Evolutionary conservation across 805 yeast genomes (phyloP), one percentile per base, ranked within the genome.

Genomic region (Saccharomycopsis sp.): DNA sequence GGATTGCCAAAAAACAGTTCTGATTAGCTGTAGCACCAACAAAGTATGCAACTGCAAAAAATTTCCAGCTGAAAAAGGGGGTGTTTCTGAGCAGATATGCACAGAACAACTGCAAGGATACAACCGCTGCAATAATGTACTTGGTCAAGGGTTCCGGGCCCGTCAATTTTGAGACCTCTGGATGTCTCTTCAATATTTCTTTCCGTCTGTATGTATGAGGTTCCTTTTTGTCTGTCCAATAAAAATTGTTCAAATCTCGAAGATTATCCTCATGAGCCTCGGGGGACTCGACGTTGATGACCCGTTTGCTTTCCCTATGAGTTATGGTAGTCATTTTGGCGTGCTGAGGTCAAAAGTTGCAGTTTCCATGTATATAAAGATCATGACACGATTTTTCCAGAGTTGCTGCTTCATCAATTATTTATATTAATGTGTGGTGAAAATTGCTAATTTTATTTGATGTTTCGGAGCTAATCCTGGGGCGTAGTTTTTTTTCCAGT

Each of bases 111-210:
- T 91, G 97, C n/a, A 86, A 64, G 0, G 74, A 59, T 14, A 88
- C 92, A 5, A 91, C 93, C 0, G 76, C 75, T 3, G 77, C 59
- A 17, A 87, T 84, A 15, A 87, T 81, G 75, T 86, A 91, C 68
- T 90, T 91, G 2, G 97, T 91, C 56, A 78, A 70, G 0, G 97
- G 96, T 70, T 91, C 97, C 61, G 83, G 88, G 2, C 97, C 97
- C 54, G 88, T 85, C 23, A 91, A 77, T 69, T 86, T 86, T 22
- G 86, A 77, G 22, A 91, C 87, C 62, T 89, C 84, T 0, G 97
- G 97, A 67, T 91, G 82, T 56, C 82, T 83, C 64, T 81, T 80
- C 66, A 91, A 73, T 58, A 91, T 91, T 59, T 77, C 78, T 72
- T 85, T 86, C 60, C 97, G 77, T 62, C 97, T 75, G 2, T 78